Conservation (phyloP, 208 protist genomes). For the Wallacemonas sp. region DNA sequence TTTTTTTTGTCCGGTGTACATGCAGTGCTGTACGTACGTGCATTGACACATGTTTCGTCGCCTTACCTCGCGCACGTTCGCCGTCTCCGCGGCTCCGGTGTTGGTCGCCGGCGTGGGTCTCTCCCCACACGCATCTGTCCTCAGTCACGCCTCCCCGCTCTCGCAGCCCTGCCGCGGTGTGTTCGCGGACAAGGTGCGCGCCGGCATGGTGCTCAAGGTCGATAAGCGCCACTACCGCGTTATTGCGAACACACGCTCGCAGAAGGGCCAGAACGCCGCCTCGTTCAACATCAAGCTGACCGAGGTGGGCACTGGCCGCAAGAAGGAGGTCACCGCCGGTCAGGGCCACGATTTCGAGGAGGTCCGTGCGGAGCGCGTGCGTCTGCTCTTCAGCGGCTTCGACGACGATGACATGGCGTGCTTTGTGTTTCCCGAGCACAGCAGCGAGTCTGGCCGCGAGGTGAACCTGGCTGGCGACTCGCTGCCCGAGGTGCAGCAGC, state of each 20-base stretch:
- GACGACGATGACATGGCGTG: slow-evolving; percentile 90
- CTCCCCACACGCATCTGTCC: background rate
- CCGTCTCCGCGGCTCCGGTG: background rate
- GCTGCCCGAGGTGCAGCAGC: slow-evolving; percentile 79
- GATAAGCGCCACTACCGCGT: slow-evolving; percentile 85
- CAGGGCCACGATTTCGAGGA: slow-evolving; percentile 88
- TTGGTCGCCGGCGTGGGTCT: background rate
- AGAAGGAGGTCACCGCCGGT: slow-evolving; percentile 84
- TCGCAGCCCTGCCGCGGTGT: slow-evolving; percentile 47
- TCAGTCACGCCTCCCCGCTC: slow-evolving; percentile 6
- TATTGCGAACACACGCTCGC: slow-evolving; percentile 78
- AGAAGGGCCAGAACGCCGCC: slow-evolving; percentile 91
- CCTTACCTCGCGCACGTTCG: slow-evolving; percentile 8
- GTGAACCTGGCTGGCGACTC: slow-evolving; percentile 77
- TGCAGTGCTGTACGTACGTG: too few species aligned
- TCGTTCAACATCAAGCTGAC: slow-evolving; percentile 88
- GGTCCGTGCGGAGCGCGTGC: slow-evolving; percentile 75
- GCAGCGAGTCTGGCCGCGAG: slow-evolving; percentile 73
- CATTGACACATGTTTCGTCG: slow-evolving; percentile 32
- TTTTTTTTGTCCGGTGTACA: background rate
- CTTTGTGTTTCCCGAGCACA: slow-evolving; percentile 89
- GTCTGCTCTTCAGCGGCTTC: slow-evolving; percentile 89
- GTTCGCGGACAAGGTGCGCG: slow-evolving; percentile 85
- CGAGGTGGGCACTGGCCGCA: slow-evolving; percentile 74
- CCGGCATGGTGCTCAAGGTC: slow-evolving; percentile 82